Evolutionary conservation across 495 filamentous ascomycete species (phyloP), one percentile per base, ranked within the genome.

Genomic region (Penicillium alfredii): DNA sequence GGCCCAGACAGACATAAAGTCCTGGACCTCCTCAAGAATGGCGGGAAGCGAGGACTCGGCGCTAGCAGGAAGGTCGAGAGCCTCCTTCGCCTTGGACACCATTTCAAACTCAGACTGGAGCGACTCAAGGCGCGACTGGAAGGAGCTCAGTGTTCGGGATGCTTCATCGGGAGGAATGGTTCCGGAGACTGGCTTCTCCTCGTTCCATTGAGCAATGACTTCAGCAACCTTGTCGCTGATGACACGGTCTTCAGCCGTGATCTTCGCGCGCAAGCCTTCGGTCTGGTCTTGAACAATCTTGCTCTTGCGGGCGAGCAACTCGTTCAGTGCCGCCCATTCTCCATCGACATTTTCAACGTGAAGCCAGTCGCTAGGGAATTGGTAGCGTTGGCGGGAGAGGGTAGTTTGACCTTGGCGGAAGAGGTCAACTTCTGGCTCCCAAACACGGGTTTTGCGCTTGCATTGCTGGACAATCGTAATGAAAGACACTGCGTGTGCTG

Each of bases 1-100:
- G 15, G 87, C 81, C 92, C 92, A 99, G 9, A 99, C 93, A 8
- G 90, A 94, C 68, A 89, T 92, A 68, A 97, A 99, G 58, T 99
- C 92, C 28, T 94, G 92, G 2, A 99, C 92, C 51, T 99, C 92
- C 50, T 99, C 92, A 6, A 97, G 70, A 18, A 96, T 83, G 9
- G 80, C 72, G 6, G 76, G 71, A 12, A 99, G 76, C 7, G 80
- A 77, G 17, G 82, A 86, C 38, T 94, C 86, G 0, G 81, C 64
- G 31, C 75, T 82, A 3, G 80, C 73, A 7, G 90, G 84, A 33
- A 99, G 71, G 59, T 96, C 89, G 18, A 99, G 76, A 0, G 93
- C 93, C 53, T 99, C 92, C 55, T 95, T 96, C 4, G 93, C 92
- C 56, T 86, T 94, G 10, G 84, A 81, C 7, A 99, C 88, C 86